Evolutionary conservation across 23 red algal species (phyloP), one percentile per base, ranked within the genome.

Genomic region (Gracilaria domingensis): DNA sequence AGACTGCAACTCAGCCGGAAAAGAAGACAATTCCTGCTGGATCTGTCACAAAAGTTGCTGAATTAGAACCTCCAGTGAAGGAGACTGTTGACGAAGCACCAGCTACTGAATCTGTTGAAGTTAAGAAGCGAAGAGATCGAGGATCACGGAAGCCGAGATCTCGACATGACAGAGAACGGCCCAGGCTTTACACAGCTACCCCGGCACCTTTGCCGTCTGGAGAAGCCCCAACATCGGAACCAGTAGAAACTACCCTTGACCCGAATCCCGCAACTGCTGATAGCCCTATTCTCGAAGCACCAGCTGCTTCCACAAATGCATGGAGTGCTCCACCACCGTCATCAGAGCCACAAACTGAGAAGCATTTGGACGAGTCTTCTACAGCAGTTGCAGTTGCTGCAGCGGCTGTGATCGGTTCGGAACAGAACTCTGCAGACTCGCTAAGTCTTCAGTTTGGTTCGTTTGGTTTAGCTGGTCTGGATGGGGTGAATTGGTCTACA

Each of bases 371-470:
- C 26, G 84, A 88, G 28, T 75, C 84, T 12, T 72, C 84, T 33
- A 88, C 61, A 13, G 84, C 84, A 9, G 69, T 88, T 37, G 84
- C 84, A 28, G 66, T 88, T 12, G 84, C 84, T n/a, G 75, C 84
- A 8, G 84, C 84, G 1, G 84, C 84, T 75, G 84, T 88, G 47
- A 75, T 88, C 40, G 84, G 84, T 24, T 61, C 67, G n/a, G 84
- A 88, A 40, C 67, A 57, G 42, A 76, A 75, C 29, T 37, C 66
- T n/a, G 76, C 49, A 13, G 89, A 92, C 45, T 84, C 89, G 17
- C 36, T 92, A 35, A 84, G 79, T 39, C 69, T 92, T 58, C 89
- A 92, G 8, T 92, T 92, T 82, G 89, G 89, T 33, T 92, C 89
- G 8, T 84, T 92, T 65, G 89, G 89, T 84, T 40, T 92, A 37